Evolutionary conservation across 306 rosid species (phyloP), one percentile per base, ranked within the genome.

Genomic region (Trichosanthes truncata): DNA sequence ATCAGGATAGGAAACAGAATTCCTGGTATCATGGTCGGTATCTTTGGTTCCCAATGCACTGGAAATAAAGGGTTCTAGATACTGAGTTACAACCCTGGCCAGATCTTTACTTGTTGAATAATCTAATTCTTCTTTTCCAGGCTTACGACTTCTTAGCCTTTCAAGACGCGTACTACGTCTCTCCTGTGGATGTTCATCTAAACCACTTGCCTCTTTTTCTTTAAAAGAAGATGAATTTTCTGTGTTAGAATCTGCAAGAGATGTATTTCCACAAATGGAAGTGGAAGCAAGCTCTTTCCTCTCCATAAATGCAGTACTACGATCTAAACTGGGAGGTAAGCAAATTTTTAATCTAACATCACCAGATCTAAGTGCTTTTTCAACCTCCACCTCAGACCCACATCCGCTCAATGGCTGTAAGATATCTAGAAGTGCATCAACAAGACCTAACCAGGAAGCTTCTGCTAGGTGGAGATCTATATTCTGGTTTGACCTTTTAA

Each of bases 81-180:
- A 90, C 79, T 88, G 92, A 83, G 80, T 83, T 75, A 92, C 98
- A 84, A 86, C 85, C 89, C 89, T 87, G 38, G 90, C 92, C 75
- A 83, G 87, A 85, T 89, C 95, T 89, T 91, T 91, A 74, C 88
- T 92, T 62, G 85, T 81, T 74, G 86, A 83, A 87, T 87, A 89
- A 82, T 92, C 95, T 29, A 91, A 85, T 84, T 90, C 97, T 82
- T 91, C 97, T 81, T 91, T 95, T 84, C 90, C 97, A 18, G 97
- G 98, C 83, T 95, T 95, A 84, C 96, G 97, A 82, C 92, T 95
- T 78, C 97, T 91, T 53, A 94, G 98, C 88, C 98, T 90, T 81
- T 93, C 98, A 68, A 94, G 97, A 81, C 97, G 97, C 84, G 91
- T 84, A 86, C 98, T 95, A 80, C 98, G 88, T 83, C 98, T 89